These are phyloP conservation scores for Laetiporus sulphureus DNA, from an alignment of 1,284 basidiomycete species.

Conservation along the genomic window DNA sequence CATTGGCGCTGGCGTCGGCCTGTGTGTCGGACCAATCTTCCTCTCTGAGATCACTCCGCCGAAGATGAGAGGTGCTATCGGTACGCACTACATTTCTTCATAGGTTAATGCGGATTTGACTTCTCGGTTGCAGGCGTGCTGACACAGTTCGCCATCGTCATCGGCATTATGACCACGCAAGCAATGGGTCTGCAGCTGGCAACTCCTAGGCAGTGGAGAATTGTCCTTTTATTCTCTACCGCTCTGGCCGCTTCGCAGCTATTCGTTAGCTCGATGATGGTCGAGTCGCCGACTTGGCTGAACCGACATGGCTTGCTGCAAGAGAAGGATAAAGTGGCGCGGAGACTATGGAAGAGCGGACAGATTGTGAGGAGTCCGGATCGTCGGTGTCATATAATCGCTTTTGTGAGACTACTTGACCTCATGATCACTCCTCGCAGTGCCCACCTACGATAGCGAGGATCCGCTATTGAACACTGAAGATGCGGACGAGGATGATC, in stretches of 20 bases:
- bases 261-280: constrained; percentile 40
- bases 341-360: constrained; percentile 42
- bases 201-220: constrained; percentile 64
- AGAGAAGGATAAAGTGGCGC: constrained; percentile 39
- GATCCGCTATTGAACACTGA: constrained; percentile 38
- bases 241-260: constrained; percentile 55
- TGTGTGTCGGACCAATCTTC: constrained; percentile 85
- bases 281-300: constrained; percentile 69
- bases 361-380: constrained; percentile 15
- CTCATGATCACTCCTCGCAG: constrained; percentile 6
- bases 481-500: constrained; percentile 26
- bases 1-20: constrained; percentile 73
- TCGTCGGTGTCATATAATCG: constrained; percentile 6
- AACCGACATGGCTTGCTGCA: constrained; percentile 40
- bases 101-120: not conserved
- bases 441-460: constrained; percentile 23
- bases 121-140: constrained; percentile 68
- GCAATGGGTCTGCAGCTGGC: constrained; percentile 57
- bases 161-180: constrained; percentile 81
- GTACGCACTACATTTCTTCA: constrained; percentile 28
- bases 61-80: constrained; percentile 67
- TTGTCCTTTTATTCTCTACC: constrained; percentile 66
- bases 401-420: not conserved
- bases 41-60: constrained; percentile 77
- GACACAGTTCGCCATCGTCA: constrained; percentile 82